phyloP scores from a whole-genome alignment of 441 rosid genomes.

The Aquilaria agallochum region DNA sequence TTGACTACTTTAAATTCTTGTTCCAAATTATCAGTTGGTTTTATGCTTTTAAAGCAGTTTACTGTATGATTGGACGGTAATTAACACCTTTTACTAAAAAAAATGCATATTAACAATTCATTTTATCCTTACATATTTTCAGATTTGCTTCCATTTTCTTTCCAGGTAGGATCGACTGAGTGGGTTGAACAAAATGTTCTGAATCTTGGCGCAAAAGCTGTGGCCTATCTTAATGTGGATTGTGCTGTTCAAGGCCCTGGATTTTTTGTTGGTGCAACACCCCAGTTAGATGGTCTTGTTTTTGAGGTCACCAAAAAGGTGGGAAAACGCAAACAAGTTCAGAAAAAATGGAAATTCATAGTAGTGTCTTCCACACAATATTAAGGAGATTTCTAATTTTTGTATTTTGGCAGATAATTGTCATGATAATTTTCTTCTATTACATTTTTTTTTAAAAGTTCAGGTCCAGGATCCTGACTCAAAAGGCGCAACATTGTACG shows the following conservation, averaged over 20 bases:
- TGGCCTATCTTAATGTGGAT: constrained; percentile 90
- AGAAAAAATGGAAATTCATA: neutral
- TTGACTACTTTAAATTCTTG: too few species aligned
- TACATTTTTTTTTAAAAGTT: constrained; percentile 4
- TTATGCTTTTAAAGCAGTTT: too few species aligned
- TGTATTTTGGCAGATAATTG: neutral
- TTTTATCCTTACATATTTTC: too few species aligned
- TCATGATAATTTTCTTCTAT: neutral
- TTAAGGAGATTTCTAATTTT: neutral
- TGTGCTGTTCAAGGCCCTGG: constrained; percentile 99
- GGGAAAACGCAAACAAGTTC: neutral
- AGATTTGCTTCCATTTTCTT: constrained; percentile 11
- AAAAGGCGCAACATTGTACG: constrained; percentile 45
- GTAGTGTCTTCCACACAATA: too few species aligned
- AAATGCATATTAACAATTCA: too few species aligned
- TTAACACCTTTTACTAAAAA: too few species aligned
- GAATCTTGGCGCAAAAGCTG: constrained; percentile 78
- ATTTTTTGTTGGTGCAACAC: constrained; percentile 78
- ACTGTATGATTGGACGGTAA: too few species aligned
- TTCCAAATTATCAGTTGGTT: too few species aligned
- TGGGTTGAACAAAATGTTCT: constrained; percentile 91
- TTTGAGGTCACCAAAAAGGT: constrained; percentile 73
- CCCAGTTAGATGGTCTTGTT: constrained; percentile 80
- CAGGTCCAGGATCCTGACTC: constrained; percentile 84
- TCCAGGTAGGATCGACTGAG: constrained; percentile 84